Base-by-base conservation (phyloP, 2,329 filamentous ascomycete genomes). In the Trichoderma endophyticum region DNA sequence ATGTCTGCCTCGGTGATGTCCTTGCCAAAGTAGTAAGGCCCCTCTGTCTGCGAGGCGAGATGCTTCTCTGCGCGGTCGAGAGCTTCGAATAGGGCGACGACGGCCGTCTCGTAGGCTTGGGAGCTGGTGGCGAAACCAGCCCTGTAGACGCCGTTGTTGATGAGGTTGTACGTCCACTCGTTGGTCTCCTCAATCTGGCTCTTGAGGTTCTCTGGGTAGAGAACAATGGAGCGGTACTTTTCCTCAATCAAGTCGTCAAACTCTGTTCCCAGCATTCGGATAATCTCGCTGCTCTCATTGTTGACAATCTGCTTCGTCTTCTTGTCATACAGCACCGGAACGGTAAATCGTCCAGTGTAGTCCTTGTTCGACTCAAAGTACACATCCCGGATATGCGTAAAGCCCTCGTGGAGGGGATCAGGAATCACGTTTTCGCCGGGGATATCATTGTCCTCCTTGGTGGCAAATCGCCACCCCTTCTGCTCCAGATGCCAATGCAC, bases 261-360 rank as follows among this genome's bases (percentile, higher is more conserved):
- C 80, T 90, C 93, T 56, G 86, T 87, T 79, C 93, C 93, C 73
- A 98, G 85, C 93, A 97, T 97, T 79, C 95, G 91, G 80, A 97
- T 90, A 80, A 98, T 97, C 84, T 98, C 95, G 75, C 91, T 91
- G 81, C 92, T 94, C 86, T 97, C 95, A 76, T 98, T 98, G 88
- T 88, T 96, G 74, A 97, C 94, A 78, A 97, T 97, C 39, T 85
- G 88, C 77, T 90, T 87, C 67, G 85, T 83, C 83, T 92, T 90
- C 83, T 89, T 93, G 82, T 97, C 93, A 83, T 92, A 97, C 70
- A 98, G 86, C 3, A 93, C 92, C 0, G 95, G 95, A 18, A 98
- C 95, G 0, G 95, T 97, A 81, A 95, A 97, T 14, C 95, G 89
- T 1, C 92, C 94, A 3, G 84, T 80, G 78, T 95, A 98, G 70